A percentile compares a stretch with the other conserved stretches of the same genome.
Evolutionary conservation across 768 basidiomycete species (phyloP).

Genomic region (Russula griseocarnosa): DNA sequence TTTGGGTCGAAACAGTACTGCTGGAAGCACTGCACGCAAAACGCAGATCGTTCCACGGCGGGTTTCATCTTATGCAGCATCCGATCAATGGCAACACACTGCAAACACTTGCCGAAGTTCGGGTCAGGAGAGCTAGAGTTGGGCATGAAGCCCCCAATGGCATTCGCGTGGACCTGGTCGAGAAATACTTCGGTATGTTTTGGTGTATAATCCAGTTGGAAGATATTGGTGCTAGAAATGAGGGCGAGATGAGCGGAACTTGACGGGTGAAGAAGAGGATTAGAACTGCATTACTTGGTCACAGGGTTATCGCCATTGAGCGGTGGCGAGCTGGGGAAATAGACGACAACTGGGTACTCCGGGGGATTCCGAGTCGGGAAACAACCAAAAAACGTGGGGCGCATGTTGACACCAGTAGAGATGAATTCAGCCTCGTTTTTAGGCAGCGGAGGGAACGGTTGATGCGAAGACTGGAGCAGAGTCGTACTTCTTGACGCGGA

Average conservation of each 20-base stretch:
- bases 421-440: slow-evolving; percentile 49
- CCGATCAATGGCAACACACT: slow-evolving; percentile 58
- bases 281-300: slow-evolving; percentile 47
- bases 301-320: slow-evolving; percentile 56
- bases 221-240: slow-evolving; percentile 48
- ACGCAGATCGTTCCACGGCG: slow-evolving; percentile 28
- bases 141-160: slow-evolving; percentile 56
- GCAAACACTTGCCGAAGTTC: slow-evolving; percentile 60
- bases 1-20: slow-evolving; percentile 35
- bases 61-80: slow-evolving; percentile 27
- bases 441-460: slow-evolving; percentile 63
- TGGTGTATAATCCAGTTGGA: slow-evolving; percentile 54
- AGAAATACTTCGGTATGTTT: slow-evolving; percentile 55
- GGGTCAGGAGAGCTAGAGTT: slow-evolving; percentile 54
- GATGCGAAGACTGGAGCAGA: slow-evolving; percentile 48
- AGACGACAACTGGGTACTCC: slow-evolving; percentile 65
- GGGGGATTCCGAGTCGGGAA: slow-evolving; percentile 46
- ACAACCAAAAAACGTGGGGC: slow-evolving; percentile 81
- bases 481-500: slow-evolving; percentile 45
- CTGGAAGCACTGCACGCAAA: slow-evolving; percentile 33
- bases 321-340: slow-evolving; percentile 75
- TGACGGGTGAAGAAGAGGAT: background rate
- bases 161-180: slow-evolving; percentile 54
- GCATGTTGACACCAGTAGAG: slow-evolving; percentile 55
- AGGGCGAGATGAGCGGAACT: slow-evolving; percentile 8